phyloP scores from a whole-genome alignment of 768 basidiomycete genomes.

The Psilocybe tampanensis region DNA sequence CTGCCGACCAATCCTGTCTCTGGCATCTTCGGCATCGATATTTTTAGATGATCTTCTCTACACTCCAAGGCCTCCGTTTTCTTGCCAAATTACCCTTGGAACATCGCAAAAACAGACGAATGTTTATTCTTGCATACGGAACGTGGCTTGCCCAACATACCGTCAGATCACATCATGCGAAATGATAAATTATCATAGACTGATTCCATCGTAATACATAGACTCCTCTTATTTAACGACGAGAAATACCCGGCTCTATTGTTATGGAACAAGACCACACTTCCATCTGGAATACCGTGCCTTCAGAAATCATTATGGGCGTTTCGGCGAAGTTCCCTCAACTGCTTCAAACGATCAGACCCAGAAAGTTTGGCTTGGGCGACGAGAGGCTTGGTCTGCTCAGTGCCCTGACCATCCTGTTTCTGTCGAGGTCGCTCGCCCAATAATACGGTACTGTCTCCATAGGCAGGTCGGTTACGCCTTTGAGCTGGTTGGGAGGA shows the following conservation, averaged over 20 bases:
- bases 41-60: not conserved
- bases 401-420: not conserved
- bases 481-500: conserved; percentile 5
- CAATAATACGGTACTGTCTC: conserved; percentile 1
- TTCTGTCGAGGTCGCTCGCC: not conserved
- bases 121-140: not conserved
- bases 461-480: conserved; percentile 11
- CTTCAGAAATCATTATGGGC: conserved; percentile 6
- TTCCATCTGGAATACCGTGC: not conserved
- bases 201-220: too few relatives aligned
- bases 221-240: not conserved
- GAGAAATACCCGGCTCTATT: not conserved
- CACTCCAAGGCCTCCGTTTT: too few relatives aligned
- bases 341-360: conserved; percentile 46
- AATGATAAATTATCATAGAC: too few relatives aligned
- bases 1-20: too few relatives aligned
- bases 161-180: not conserved
- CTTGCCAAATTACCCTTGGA: not conserved
- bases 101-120: not conserved
- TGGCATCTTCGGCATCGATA: not conserved
- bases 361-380: conserved; percentile 5
- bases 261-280: not conserved
- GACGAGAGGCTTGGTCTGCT: not conserved
- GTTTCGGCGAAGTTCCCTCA: conserved; percentile 51
- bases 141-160: not conserved